These are phyloP conservation scores for Botrytis paeoniae DNA, from an alignment of 2,329 filamentous ascomycete species.

Conservation along the genomic window DNA sequence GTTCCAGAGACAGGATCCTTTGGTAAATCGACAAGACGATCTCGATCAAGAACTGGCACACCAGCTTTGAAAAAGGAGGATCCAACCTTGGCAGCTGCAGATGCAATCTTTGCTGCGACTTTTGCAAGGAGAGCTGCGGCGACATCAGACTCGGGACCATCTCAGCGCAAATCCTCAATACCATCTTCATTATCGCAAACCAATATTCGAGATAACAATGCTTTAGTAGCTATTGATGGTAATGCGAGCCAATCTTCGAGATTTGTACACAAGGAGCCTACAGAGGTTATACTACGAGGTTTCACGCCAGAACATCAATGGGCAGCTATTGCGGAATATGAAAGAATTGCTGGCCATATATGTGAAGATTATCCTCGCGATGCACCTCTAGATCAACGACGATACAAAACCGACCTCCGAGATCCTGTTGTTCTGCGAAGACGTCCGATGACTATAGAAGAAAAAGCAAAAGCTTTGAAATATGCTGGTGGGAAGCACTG, in stretches of 20 bases:
- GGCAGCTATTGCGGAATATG: constrained; percentile 85
- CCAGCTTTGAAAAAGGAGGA: constrained; percentile 53
- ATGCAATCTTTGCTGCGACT: constrained; percentile 60
- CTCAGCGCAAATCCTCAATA: constrained; percentile 37
- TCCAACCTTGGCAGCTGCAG: constrained; percentile 59
- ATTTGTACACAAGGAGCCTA: constrained; percentile 51
- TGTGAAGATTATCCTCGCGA: constrained; percentile 91
- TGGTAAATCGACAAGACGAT: constrained; percentile 63
- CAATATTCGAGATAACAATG: constrained; percentile 39
- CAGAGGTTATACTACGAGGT: constrained; percentile 82
- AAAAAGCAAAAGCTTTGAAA: constrained; percentile 74
- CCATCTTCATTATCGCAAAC: constrained; percentile 37
- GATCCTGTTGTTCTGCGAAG: constrained; percentile 68
- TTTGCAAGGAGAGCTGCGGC: constrained; percentile 44
- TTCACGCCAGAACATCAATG: constrained; percentile 71
- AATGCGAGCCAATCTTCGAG: constrained; percentile 29
- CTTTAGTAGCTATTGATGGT: constrained; percentile 32
- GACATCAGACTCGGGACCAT: constrained; percentile 35
- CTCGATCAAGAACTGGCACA: constrained; percentile 59
- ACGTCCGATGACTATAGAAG: constrained; percentile 63
- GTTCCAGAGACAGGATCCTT: constrained; percentile 63
- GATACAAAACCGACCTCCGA: constrained; percentile 72
- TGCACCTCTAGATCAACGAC: constrained; percentile 66
- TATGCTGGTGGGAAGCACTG: constrained; percentile 85
- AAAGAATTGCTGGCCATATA: constrained; percentile 79